Evolutionary conservation across 1,284 basidiomycete species (phyloP).

Genomic region (Sporisorium reilianum): DNA sequence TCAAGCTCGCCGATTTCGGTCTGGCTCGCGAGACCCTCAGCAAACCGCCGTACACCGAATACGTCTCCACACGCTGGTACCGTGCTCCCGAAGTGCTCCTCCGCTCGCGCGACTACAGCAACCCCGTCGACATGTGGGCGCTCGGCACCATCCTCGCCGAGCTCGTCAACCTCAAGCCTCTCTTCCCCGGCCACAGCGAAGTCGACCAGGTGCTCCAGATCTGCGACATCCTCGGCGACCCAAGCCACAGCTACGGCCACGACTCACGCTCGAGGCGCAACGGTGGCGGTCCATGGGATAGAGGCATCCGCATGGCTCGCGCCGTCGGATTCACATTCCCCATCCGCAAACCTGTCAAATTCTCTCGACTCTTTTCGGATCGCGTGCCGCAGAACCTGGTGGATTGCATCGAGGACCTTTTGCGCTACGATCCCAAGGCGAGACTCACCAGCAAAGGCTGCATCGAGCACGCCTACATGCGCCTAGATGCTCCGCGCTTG

Average conservation of each 20-base stretch:
- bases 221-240: conserved; percentile 92
- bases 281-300: conserved; percentile 89
- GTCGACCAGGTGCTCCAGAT: conserved; percentile 93
- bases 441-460: conserved; percentile 88
- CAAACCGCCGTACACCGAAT: conserved; percentile 95
- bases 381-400: conserved; percentile 83
- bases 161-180: conserved; percentile 90
- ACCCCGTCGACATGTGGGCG: conserved; percentile 99
- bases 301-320: conserved; percentile 86
- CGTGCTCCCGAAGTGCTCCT: conserved; percentile 96
- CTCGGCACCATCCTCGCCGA: conserved; percentile 98
- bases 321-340: conserved; percentile 89
- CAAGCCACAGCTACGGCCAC: conserved; percentile 82
- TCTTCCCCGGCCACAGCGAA: conserved; percentile 97
- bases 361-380: conserved; percentile 82
- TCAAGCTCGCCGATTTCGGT: conserved; percentile 99
- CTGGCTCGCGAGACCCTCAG: conserved; percentile 90
- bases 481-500: conserved; percentile 74
- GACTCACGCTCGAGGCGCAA: conserved; percentile 78
- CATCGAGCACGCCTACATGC: conserved; percentile 87
- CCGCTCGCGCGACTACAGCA: conserved; percentile 89
- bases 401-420: conserved; percentile 89
- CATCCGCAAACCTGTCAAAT: conserved; percentile 81
- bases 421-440: conserved; percentile 89
- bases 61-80: conserved; percentile 99